A percentile compares a stretch with the other conserved stretches of the same genome.
Evolutionary conservation across 129 eudicot species (phyloP).

Genomic region (Lactuca sativa): DNA sequence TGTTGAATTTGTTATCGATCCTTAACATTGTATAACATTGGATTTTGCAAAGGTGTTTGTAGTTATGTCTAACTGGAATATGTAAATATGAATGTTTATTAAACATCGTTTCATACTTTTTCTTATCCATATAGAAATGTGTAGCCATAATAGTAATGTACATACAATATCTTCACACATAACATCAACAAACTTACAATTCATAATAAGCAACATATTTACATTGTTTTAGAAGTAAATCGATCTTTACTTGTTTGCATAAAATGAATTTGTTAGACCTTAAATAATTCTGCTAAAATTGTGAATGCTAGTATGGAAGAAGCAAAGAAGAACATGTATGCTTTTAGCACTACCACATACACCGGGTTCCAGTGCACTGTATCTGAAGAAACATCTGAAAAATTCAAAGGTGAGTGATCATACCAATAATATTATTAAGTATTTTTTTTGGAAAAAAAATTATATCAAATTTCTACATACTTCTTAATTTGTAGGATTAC

Average conservation of each 20-base stretch:
- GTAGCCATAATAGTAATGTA: no score
- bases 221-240: not conserved
- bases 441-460: not conserved
- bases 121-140: no score
- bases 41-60: conserved; percentile 21
- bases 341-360: conserved; percentile 95
- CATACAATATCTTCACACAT: no score
- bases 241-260: not conserved
- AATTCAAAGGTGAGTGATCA: conserved; percentile 64
- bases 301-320: conserved; percentile 72
- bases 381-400: conserved; percentile 94
- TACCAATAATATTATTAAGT: not conserved
- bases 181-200: no score
- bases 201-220: not conserved
- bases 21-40: not conserved
- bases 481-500: conserved; percentile 66
- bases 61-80: not conserved
- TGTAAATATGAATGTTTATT: not conserved
- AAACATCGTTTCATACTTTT: not conserved
- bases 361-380: conserved; percentile 97
- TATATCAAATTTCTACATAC: not conserved
- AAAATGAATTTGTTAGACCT: not conserved
- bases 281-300: conserved; percentile 3
- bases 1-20: not conserved
- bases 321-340: conserved; percentile 99